A percentile compares a stretch with the other conserved stretches of the same genome.
phyloP scores from a whole-genome alignment of 2,329 filamentous ascomycete species.

The Xylariaceae sp. region DNA sequence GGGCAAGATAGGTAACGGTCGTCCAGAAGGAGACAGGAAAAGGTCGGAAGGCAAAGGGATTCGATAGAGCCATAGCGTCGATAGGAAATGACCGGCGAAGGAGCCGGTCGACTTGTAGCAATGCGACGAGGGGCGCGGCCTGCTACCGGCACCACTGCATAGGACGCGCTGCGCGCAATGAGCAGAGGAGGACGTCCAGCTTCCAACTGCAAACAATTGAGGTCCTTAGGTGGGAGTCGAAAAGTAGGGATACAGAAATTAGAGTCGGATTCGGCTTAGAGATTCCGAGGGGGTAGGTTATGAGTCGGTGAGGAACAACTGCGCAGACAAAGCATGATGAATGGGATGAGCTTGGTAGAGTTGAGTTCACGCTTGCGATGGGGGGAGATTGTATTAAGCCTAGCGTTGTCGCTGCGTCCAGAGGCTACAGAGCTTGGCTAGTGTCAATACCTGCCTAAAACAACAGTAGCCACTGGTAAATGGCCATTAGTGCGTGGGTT shows the following conservation, averaged over 20 bases:
- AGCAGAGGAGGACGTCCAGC: neutral
- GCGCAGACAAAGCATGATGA: neutral
- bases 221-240: conserved; percentile 17
- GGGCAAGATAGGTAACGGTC: conserved; percentile 67
- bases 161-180: conserved; percentile 1
- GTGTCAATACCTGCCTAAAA: too few relatives aligned
- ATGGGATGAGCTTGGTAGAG: too few relatives aligned
- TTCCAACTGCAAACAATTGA: conserved; percentile 18
- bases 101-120: conserved; percentile 11
- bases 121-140: conserved; percentile 7
- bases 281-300: neutral
- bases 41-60: conserved; percentile 71
- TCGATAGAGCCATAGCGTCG: conserved; percentile 32
- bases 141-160: conserved; percentile 11
- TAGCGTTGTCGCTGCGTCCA: too few relatives aligned
- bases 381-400: too few relatives aligned
- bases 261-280: neutral
- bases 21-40: conserved; percentile 77
- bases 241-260: conserved; percentile 9
- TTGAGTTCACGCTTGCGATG: too few relatives aligned
- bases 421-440: too few relatives aligned
- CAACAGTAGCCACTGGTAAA: too few relatives aligned
- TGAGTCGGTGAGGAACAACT: neutral
- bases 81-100: conserved; percentile 8
- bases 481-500: too few relatives aligned